Evolutionary conservation across 345 rosid species (phyloP), one percentile per base, ranked within the genome.

Genomic region (Acer saccharum): DNA sequence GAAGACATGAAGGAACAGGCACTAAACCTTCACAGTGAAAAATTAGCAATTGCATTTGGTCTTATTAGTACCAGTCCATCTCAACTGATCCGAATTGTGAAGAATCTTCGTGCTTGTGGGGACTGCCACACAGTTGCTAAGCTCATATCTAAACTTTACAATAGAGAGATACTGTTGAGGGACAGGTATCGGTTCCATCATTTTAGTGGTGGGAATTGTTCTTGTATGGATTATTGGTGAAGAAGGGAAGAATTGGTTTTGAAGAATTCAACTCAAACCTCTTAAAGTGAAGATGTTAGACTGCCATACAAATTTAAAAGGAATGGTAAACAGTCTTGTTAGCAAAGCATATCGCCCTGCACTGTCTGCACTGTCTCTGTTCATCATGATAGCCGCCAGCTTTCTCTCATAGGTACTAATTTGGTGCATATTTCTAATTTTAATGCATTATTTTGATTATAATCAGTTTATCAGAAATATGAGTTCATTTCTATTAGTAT

Each of bases 181-280:
- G 92, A 92, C 54, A 66, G 93, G 58, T 89, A 87, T 75, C 67
- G 93, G 44, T 92, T 90, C 81, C 96, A 92, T 75, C 92, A 86
- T 83, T 92, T 92, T 71, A 87, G 86, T 54, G 75, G 77, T 39
- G 96, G 96, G 8, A 72, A 86, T 23, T 90, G 96, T 80, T 92
- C 94, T 4, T 92, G 96, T 80, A 87, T 77, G 69, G 96, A 89
- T 81, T 92, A 86, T 71, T 92, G 92, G 94, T 92, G 81, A 90
- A 60, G 55, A 60, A n/a, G 54, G 52, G 25, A 14, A n/a, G 63
- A 35, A 67, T 44, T 52, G n/a, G 27, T 6, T 35, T 3, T 27
- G 43, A n/a, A 68, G n/a, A 39, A 35, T 39, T 68, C 21, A 46
- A 11, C 58, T 54, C 32, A 39, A 35, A 20, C 4, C 77, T 66